phyloP scores from a whole-genome alignment of 1,284 basidiomycete species.

The Sphaerobolus stellatus region DNA sequence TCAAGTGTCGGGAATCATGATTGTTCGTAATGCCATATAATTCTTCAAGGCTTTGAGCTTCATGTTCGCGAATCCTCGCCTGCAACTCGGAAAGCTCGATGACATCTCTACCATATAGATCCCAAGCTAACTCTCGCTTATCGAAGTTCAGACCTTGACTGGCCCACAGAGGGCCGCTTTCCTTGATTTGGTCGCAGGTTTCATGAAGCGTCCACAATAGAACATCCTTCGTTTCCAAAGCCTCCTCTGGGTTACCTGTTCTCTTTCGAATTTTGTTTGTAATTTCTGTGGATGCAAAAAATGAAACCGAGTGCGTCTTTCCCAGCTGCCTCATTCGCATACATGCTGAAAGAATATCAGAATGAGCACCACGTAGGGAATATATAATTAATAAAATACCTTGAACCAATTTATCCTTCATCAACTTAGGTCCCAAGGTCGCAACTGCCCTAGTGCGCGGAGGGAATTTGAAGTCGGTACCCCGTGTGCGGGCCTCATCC shows the following conservation, averaged over 20 bases:
- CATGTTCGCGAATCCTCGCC: conserved; percentile 38
- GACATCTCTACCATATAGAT: conserved; percentile 13
- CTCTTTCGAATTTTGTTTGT: conserved; percentile 39
- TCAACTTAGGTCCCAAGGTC: conserved; percentile 52
- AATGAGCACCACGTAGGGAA: conserved; percentile 1
- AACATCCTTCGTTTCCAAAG: conserved; percentile 32
- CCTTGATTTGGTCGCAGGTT: conserved; percentile 44
- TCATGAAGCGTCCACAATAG: conserved; percentile 47
- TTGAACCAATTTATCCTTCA: conserved; percentile 54
- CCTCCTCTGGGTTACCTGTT: conserved; percentile 15
- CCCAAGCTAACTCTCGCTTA: conserved; percentile 35
- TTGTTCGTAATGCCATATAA: conserved; percentile 32
- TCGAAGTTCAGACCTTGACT: conserved; percentile 47
- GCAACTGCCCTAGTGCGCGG: conserved; percentile 45
- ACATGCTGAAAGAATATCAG: conserved; percentile 37
- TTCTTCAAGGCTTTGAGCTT: conserved; percentile 39
- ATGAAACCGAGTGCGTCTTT: conserved; percentile 47
- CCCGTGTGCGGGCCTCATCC: conserved; percentile 58
- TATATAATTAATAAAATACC: conserved; percentile 35
- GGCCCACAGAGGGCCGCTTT: conserved; percentile 43
- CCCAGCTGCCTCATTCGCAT: conserved; percentile 55
- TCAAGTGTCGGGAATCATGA: not conserved
- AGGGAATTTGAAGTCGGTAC: conserved; percentile 55
- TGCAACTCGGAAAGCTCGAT: conserved; percentile 20
- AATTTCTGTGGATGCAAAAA: conserved; percentile 49